Conservation (phyloP, 108 stramenopile genomes). For the Skeletonema marinoi region DNA sequence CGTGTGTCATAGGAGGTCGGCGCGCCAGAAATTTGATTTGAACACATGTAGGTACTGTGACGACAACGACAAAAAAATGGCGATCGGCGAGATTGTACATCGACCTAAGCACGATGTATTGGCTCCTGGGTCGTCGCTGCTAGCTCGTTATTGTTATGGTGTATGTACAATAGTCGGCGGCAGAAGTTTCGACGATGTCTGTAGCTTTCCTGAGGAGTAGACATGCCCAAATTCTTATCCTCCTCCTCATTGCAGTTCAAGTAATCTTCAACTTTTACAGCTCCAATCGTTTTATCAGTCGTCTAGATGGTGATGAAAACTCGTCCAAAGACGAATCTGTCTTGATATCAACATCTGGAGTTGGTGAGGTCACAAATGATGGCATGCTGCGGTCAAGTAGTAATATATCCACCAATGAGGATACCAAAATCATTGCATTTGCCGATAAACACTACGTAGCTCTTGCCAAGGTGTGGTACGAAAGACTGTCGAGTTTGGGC, state of each 20-base stretch:
- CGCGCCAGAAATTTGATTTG: too few species aligned
- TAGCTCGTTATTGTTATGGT: too few species aligned
- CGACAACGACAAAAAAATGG: too few species aligned
- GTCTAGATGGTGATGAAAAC: background rate
- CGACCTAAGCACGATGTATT: too few species aligned
- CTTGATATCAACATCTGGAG: background rate
- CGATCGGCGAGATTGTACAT: too few species aligned
- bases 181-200: too few species aligned
- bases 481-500: slow-evolving; percentile 28
- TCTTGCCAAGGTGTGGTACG: slow-evolving; percentile 37
- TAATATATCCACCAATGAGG: background rate
- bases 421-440: slow-evolving; percentile 40
- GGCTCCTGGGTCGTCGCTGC: too few species aligned
- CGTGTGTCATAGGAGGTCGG: too few species aligned
- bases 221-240: background rate
- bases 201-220: background rate
- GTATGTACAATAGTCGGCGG: too few species aligned
- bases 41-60: too few species aligned
- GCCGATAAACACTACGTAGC: slow-evolving; percentile 17
- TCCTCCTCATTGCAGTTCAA: background rate
- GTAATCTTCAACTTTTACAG: background rate
- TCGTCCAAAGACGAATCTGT: background rate
- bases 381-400: background rate
- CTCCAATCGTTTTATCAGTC: background rate
- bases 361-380: background rate